Evolutionary conservation across 345 rosid species (phyloP).

Genomic region (Kandelia obovata): DNA sequence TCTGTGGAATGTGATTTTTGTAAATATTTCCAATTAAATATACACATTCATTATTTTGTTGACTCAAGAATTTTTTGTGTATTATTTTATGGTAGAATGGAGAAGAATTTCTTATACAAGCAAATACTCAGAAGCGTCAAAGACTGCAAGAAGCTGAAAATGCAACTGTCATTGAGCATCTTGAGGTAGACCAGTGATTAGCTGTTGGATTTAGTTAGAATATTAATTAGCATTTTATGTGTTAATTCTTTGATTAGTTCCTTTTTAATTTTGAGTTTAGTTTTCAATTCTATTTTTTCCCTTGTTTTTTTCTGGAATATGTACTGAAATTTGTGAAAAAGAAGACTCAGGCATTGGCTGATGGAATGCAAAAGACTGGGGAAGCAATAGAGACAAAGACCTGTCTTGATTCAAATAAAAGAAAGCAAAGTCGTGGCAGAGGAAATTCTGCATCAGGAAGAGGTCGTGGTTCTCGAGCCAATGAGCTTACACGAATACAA

Average conservation of each 20-base stretch:
- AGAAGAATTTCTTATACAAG: constrained; percentile 87
- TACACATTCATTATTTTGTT: neutral
- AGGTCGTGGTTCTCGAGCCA: constrained; percentile 83
- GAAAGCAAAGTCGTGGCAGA: constrained; percentile 84
- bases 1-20: neutral
- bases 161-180: constrained; percentile 43
- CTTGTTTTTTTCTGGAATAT: constrained; percentile 7
- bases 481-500: constrained; percentile 57
- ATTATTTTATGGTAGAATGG: constrained; percentile 48
- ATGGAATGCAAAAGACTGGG: constrained; percentile 59
- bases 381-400: constrained; percentile 53
- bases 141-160: constrained; percentile 57
- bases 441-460: constrained; percentile 61
- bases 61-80: constrained; percentile 14
- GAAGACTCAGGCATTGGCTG: constrained; percentile 44
- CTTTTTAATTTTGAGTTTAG: neutral
- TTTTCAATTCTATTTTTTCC: neutral
- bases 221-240: constrained; percentile 4
- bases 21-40: neutral
- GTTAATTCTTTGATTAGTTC: neutral
- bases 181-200: constrained; percentile 49
- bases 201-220: constrained; percentile 3
- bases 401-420: constrained; percentile 51
- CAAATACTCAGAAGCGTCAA: constrained; percentile 80
- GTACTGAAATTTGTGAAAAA: constrained; percentile 15